Conservation (phyloP, 768 basidiomycete species). For the Collybia nuda region DNA sequence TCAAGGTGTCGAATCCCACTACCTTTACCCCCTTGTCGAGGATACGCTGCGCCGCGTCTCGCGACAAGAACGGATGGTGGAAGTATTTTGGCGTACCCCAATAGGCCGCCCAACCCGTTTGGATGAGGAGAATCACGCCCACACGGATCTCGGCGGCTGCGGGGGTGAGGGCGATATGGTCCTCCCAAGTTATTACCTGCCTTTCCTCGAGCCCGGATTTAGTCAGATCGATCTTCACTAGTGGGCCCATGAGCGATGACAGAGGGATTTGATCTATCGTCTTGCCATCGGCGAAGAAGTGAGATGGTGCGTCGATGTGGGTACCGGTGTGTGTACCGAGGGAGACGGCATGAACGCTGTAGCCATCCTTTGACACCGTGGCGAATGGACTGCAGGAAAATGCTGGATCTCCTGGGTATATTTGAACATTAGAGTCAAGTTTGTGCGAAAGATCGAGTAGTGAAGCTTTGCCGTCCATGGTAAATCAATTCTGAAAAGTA, state of each 20-base stretch:
- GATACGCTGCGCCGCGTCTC: slow-evolving; percentile 50
- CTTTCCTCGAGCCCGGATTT: slow-evolving; percentile 22
- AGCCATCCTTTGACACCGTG: slow-evolving; percentile 45
- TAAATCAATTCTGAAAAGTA: no score
- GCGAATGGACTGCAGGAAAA: slow-evolving; percentile 38
- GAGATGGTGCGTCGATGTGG: slow-evolving; percentile 77
- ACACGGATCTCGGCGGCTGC: slow-evolving; percentile 24
- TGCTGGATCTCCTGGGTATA: slow-evolving; percentile 57
- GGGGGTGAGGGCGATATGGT: slow-evolving; percentile 35
- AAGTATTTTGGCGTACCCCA: slow-evolving; percentile 53
- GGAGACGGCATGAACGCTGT: slow-evolving; percentile 49
- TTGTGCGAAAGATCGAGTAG: slow-evolving; percentile 56
- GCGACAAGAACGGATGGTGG: slow-evolving; percentile 63
- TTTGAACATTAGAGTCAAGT: slow-evolving; percentile 40
- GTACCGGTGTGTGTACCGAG: slow-evolving; percentile 76
- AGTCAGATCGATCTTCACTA: slow-evolving; percentile 54
- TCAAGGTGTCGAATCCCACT: slow-evolving; percentile 64
- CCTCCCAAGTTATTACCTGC: slow-evolving; percentile 56
- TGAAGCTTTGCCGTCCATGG: slow-evolving; percentile 2
- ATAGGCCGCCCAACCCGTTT: slow-evolving; percentile 66
- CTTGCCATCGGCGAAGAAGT: slow-evolving; percentile 59
- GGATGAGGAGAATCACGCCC: slow-evolving; percentile 52
- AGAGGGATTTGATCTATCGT: slow-evolving; percentile 62
- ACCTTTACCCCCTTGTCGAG: slow-evolving; percentile 51
- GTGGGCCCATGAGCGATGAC: slow-evolving; percentile 51